phyloP scores from a whole-genome alignment of 495 filamentous ascomycete species.

The Melanomma pulvis-pyrius region DNA sequence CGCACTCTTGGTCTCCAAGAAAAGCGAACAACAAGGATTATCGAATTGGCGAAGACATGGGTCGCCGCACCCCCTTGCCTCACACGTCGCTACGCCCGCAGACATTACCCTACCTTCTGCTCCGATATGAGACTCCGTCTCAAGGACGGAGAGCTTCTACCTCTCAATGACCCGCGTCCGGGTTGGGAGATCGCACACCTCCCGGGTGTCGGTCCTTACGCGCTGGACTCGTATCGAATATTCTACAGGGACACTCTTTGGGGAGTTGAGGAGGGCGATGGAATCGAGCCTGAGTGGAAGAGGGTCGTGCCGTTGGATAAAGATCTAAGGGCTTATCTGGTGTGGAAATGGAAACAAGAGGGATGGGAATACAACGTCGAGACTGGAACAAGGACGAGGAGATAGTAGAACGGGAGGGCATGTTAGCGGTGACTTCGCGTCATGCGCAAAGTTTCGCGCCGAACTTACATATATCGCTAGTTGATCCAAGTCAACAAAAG shows the following conservation, averaged over 20 bases:
- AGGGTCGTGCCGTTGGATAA: constrained; percentile 83
- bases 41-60: constrained; percentile 72
- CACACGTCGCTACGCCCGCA: constrained; percentile 63
- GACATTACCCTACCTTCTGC: constrained; percentile 66
- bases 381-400: constrained; percentile 62
- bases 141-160: constrained; percentile 50
- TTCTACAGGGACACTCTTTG: constrained; percentile 84
- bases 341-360: constrained; percentile 90
- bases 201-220: constrained; percentile 81
- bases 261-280: constrained; percentile 45
- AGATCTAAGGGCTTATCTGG: constrained; percentile 80
- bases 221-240: constrained; percentile 90
- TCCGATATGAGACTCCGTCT: constrained; percentile 47
- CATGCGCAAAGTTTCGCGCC: no score
- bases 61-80: constrained; percentile 62
- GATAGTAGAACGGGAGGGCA: neutral
- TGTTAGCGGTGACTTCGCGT: no score
- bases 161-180: constrained; percentile 40
- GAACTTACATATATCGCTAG: no score
- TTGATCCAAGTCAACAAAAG: no score
- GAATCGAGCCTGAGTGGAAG: constrained; percentile 73
- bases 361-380: constrained; percentile 79
- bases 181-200: constrained; percentile 86
- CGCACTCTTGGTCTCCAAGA: constrained; percentile 75
- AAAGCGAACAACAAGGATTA: constrained; percentile 61